Evolutionary conservation across 345 rosid species (phyloP).

Genomic region (Hirschfeldia incana): DNA sequence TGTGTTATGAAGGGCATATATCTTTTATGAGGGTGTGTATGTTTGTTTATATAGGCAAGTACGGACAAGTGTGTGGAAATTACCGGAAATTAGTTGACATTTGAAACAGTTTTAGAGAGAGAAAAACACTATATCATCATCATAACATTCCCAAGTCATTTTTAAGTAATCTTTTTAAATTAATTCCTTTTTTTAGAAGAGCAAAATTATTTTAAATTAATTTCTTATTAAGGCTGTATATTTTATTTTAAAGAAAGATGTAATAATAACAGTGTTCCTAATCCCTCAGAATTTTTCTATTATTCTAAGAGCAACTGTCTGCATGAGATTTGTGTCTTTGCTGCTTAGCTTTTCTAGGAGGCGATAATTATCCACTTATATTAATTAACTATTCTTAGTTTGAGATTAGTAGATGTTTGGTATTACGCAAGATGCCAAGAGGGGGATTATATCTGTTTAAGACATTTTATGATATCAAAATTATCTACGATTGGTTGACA

Average conservation of each 20-base stretch:
- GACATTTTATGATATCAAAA: slow-evolving; percentile 7
- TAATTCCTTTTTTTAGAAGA: neutral
- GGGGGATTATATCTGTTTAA: neutral
- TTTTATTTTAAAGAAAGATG: slow-evolving; percentile 19
- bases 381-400: slow-evolving; percentile 14
- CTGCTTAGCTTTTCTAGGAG: slow-evolving; percentile 27
- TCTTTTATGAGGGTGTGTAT: slow-evolving; percentile 25
- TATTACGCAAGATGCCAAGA: slow-evolving; percentile 30
- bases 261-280: slow-evolving; percentile 37
- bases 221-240: neutral
- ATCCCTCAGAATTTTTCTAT: slow-evolving; percentile 27
- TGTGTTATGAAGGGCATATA: slow-evolving; percentile 22
- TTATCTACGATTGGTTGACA: neutral
- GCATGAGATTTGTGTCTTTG: slow-evolving; percentile 31
- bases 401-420: slow-evolving; percentile 43
- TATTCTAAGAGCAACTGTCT: slow-evolving; percentile 34
- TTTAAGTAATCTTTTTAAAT: neutral
- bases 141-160: slow-evolving; percentile 22
- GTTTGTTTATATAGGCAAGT: slow-evolving; percentile 38
- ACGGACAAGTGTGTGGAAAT: slow-evolving; percentile 44
- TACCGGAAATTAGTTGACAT: slow-evolving; percentile 44
- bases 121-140: slow-evolving; percentile 16
- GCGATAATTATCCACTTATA: slow-evolving; percentile 24
- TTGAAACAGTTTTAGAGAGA: slow-evolving; percentile 22
- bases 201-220: neutral